Base-by-base conservation (phyloP, 208 protist species). In the Leptomonas pyrrhocoris region DNA sequence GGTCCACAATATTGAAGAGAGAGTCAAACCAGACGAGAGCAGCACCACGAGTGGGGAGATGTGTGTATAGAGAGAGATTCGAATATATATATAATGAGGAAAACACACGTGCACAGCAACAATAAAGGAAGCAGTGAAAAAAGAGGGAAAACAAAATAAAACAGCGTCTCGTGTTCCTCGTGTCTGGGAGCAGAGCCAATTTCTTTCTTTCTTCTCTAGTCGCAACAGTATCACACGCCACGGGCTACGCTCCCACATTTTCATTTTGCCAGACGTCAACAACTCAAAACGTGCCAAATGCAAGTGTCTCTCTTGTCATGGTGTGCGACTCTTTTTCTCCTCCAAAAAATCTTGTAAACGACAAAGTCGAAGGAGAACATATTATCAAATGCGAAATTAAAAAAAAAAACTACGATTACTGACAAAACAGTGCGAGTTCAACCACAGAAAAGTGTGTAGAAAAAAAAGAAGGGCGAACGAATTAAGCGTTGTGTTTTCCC, bases 331-430 rank as follows among this genome's bases (percentile, higher is more conserved):
- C 21, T 3, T 11, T 53, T 28, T 53, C 12, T 13, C 12, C 48
- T 53, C 21, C 8, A 27, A 2, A 11, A 38, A 38, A 38, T 53
- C 27, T 28, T 23, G 8, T 28, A 53, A n/a, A 11, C n/a, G 28
- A 57, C 12, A 38, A 57, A n/a, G 13, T 38, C 2, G 8, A 51
- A 23, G n/a, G 31, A 40, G 34, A 38, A 38, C 34, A 9, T 9
- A 9, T 38, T 38, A 38, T 38, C 25, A 46, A 61, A n/a, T 40
- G 64, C 23, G 58, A 58, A 65, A 46, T 46, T 12, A 63, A 65
- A 65, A 54, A 57, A 53, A 53, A 30, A 30, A 53, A 28, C 3
- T 28, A 27, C 21, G 21, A 23, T 11, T 49, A 38, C 7, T 38
- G 34, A 38, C 7, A 9, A 38, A 38, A 38, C 34, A 38, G 9